Percentiles rank a stretch among this genome's conserved stretches.
Evolutionary conservation across 352 stramenopile genomes (phyloP).

Genomic region (Phytophthora tentaculata): DNA sequence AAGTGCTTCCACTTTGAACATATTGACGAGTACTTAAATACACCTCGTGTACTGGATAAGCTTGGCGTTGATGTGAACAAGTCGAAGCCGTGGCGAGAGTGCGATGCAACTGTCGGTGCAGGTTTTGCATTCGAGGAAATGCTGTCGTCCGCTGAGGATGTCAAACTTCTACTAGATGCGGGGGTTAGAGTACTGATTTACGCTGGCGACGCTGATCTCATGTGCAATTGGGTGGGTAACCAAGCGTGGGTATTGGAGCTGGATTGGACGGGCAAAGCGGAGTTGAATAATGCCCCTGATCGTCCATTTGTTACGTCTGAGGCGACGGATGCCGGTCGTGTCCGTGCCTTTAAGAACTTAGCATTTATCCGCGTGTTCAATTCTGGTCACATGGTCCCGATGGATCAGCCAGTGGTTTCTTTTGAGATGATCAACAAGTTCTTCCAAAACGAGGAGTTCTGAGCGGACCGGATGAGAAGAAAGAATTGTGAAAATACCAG

Average conservation of each 20-base stretch:
- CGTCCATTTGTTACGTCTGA: conserved; percentile 38
- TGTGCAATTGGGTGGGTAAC: conserved; percentile 98
- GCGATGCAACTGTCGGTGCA: conserved; percentile 93
- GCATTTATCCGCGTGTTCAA: conserved; percentile 95
- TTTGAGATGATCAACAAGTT: conserved; percentile 94
- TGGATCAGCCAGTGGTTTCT: conserved; percentile 91
- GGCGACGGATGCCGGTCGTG: conserved; percentile 39
- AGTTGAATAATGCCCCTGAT: conserved; percentile 78
- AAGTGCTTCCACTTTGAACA: conserved; percentile 75
- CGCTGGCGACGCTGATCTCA: conserved; percentile 96
- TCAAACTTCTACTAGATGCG: conserved; percentile 84
- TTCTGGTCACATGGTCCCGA: conserved; percentile 95
- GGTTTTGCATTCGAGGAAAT: conserved; percentile 94
- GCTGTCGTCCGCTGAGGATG: conserved; percentile 90
- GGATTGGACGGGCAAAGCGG: conserved; percentile 90
- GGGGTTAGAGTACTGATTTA: conserved; percentile 93
- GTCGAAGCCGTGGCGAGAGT: conserved; percentile 88
- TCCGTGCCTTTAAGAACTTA: conserved; percentile 71
- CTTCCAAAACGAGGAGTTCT: conserved; percentile 64
- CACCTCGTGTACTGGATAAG: conserved; percentile 34
- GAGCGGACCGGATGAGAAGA: background rate
- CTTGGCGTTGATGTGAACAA: conserved; percentile 54
- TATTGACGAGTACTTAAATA: conserved; percentile 80
- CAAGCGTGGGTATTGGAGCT: conserved; percentile 93
- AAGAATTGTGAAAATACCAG: conserved; percentile 1